A percentile compares a stretch with the other conserved stretches of the same genome.
phyloP scores from a whole-genome alignment of 441 rosid species.

The Populus hybrid region DNA sequence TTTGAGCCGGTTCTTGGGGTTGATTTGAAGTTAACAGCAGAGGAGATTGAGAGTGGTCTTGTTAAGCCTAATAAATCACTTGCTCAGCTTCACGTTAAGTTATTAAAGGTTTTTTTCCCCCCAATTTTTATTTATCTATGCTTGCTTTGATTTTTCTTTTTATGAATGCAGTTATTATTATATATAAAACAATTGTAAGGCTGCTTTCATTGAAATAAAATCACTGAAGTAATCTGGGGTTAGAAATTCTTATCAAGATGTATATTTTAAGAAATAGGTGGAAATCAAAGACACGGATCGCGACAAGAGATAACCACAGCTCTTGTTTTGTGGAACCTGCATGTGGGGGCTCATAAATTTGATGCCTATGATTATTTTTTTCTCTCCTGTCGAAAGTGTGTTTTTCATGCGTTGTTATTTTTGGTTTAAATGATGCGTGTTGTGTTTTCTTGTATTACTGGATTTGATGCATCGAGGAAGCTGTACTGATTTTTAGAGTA shows the following conservation, averaged over 20 bases:
- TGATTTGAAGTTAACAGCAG: slow-evolving; percentile 61
- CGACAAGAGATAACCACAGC: neutral
- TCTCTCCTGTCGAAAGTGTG: neutral
- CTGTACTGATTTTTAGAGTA: neutral
- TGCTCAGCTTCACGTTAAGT: slow-evolving; percentile 64
- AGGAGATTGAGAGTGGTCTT: slow-evolving; percentile 70
- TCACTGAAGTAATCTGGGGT: no score
- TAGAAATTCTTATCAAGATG: neutral
- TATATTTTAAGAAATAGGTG: neutral
- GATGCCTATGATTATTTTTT: neutral
- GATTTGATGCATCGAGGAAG: neutral
- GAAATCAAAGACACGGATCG: no score
- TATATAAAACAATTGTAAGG: no score
- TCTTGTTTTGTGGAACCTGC: neutral
- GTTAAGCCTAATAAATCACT: slow-evolving; percentile 41
- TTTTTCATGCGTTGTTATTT: neutral
- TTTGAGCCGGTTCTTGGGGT: slow-evolving; percentile 56
- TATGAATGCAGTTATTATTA: neutral
- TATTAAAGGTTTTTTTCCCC: slow-evolving; percentile 49
- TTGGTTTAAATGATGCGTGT: neutral
- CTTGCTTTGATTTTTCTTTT: neutral
- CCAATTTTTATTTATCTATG: neutral
- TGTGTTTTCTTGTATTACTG: neutral
- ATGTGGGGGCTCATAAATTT: neutral
- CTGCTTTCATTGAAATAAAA: neutral